Percentiles rank a stretch among this genome's conserved stretches.
phyloP scores from a whole-genome alignment of 2,329 filamentous ascomycete genomes.

The Purpureocillium lavendulum region DNA sequence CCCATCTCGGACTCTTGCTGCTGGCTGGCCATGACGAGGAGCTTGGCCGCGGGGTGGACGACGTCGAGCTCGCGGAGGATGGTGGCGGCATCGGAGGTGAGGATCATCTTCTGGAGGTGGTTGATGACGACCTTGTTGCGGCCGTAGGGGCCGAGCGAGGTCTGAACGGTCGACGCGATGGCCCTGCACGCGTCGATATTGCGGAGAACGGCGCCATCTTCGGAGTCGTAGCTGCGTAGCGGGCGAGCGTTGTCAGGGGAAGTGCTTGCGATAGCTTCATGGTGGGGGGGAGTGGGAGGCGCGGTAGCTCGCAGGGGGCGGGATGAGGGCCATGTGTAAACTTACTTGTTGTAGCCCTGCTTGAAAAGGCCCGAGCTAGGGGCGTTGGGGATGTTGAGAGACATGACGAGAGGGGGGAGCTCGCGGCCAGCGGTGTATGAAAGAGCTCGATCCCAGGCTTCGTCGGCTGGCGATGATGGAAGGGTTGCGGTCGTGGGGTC shows the following conservation, averaged over 20 bases:
- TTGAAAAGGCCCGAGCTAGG: slow-evolving; percentile 94
- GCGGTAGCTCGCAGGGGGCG: slow-evolving; percentile 10
- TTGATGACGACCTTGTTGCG: slow-evolving; percentile 99
- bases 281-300: slow-evolving; percentile 2
- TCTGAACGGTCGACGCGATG: slow-evolving; percentile 93
- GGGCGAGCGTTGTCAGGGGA: slow-evolving; percentile 18
- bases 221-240: slow-evolving; percentile 82
- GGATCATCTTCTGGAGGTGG: slow-evolving; percentile 98
- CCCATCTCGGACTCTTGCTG: slow-evolving; percentile 99
- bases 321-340: slow-evolving; percentile 18
- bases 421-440: too few relatives aligned
- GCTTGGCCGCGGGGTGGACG: slow-evolving; percentile 93
- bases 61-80: slow-evolving; percentile 97
- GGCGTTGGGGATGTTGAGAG: slow-evolving; percentile 88
- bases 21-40: slow-evolving; percentile 97
- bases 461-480: not conserved
- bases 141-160: slow-evolving; percentile 91
- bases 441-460: slow-evolving; percentile 4
- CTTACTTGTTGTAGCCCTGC: slow-evolving; percentile 89
- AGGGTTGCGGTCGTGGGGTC: slow-evolving; percentile 2
- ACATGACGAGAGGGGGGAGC: slow-evolving; percentile 51
- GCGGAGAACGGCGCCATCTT: slow-evolving; percentile 96
- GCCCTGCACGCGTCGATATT: slow-evolving; percentile 98
- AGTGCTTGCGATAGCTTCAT: not conserved
- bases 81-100: slow-evolving; percentile 95